Conservation (phyloP, 495 filamentous ascomycete species). For the Polyplosphaeria fusca region DNA sequence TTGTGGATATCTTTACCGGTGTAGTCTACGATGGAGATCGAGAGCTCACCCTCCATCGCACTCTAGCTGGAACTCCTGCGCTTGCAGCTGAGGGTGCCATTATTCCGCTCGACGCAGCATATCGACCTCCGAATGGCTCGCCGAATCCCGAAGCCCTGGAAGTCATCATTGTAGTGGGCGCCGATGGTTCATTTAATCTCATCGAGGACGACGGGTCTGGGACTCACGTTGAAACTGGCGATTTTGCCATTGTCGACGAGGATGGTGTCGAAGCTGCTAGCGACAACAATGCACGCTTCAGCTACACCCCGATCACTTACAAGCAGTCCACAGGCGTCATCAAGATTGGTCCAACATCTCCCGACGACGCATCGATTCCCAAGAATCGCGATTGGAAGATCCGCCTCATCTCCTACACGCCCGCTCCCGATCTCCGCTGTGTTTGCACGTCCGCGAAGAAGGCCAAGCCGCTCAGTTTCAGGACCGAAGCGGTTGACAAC, state of each 20-base stretch:
- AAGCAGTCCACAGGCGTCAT: conserved; percentile 31
- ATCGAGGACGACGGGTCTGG: conserved; percentile 40
- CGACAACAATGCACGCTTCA: conserved; percentile 23
- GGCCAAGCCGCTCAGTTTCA: conserved; percentile 12
- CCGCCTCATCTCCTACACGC: conserved; percentile 21
- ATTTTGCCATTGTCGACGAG: conserved; percentile 28
- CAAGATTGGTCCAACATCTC: conserved; percentile 26
- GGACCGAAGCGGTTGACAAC: conserved; percentile 15
- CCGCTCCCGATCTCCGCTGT: conserved; percentile 16
- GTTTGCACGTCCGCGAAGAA: conserved; percentile 17
- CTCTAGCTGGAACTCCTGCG: conserved; percentile 47
- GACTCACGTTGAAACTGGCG: conserved; percentile 27
- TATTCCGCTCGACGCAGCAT: conserved; percentile 47
- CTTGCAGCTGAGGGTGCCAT: conserved; percentile 55
- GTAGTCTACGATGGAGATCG: conserved; percentile 54
- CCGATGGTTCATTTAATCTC: conserved; percentile 48
- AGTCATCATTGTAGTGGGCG: conserved; percentile 52
- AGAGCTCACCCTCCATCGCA: conserved; percentile 46
- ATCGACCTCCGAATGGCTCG: conserved; percentile 44
- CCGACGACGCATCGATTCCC: conserved; percentile 27
- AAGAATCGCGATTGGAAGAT: conserved; percentile 29
- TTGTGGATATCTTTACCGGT: conserved; percentile 52
- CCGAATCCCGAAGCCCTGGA: conserved; percentile 44
- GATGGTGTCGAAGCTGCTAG: conserved; percentile 17
- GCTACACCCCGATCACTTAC: conserved; percentile 30